Percentiles rank a stretch among this genome's conserved stretches.
These are phyloP conservation scores for Artemisia argyi DNA, from an alignment of 129 eudicot genomes.

Conservation along the genomic window DNA sequence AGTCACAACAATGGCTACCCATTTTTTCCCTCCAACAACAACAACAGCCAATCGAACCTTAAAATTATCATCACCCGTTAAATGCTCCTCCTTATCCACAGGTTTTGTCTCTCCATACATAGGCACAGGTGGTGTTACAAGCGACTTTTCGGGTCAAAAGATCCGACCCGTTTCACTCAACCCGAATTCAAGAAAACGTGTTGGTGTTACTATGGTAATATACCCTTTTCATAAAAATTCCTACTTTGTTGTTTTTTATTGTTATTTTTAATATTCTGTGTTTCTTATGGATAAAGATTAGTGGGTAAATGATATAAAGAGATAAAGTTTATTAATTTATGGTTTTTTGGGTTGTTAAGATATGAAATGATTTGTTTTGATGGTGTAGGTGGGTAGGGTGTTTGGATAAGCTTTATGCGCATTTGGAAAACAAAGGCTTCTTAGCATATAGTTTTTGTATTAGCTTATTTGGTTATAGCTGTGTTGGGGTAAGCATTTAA, in stretches of 20 bases:
- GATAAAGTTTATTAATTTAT: no score
- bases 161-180: slow-evolving; percentile 59
- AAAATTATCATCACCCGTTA: slow-evolving; percentile 28
- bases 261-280: background rate
- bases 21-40: slow-evolving; percentile 30
- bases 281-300: no score
- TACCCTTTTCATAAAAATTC: background rate
- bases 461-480: no score
- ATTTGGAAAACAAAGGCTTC: no score
- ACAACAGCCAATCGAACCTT: slow-evolving; percentile 5
- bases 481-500: no score
- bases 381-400: no score
- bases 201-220: slow-evolving; percentile 76
- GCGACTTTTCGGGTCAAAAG: slow-evolving; percentile 50
- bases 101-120: slow-evolving; percentile 52
- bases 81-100: slow-evolving; percentile 55
- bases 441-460: no score
- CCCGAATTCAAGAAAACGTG: slow-evolving; percentile 48
- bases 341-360: no score
- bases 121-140: slow-evolving; percentile 43
- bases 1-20: slow-evolving; percentile 51
- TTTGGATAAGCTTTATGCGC: no score
- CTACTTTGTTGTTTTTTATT: background rate
- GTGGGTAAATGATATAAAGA: no score
- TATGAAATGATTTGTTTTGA: no score